Evolutionary conservation across 129 eudicot genomes (phyloP), one percentile per base, ranked within the genome.

Genomic region (Flaveria trinervia): DNA sequence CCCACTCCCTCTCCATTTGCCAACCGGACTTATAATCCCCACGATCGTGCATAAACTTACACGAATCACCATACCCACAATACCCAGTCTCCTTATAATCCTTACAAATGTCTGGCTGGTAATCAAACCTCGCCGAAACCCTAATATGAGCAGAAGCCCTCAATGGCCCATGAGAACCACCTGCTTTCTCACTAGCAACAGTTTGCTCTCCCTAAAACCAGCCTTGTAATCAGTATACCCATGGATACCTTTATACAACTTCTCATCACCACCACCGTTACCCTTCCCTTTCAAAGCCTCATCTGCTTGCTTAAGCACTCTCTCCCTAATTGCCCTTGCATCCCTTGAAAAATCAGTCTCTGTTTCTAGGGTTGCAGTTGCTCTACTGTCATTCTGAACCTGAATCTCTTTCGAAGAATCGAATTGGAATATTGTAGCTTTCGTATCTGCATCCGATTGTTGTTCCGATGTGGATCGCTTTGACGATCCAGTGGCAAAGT

Each of bases 1-100:
- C 99, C 99, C 99, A 94, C 49, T 94, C 99, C 52, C 77, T 87
- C 70, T 94, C 99, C 82, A 94, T 62, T 85, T 91, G 98, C 98
- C 98, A 94, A 13, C 98, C 97, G 0, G 98, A 87, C 81, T 94
- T 94, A 59, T 94, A 94, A 88, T 94, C 99, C 59, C 99, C 99
- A 16, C 99, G 86, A 80, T 94, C 99, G 73, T 94, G 99, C 99
- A 94, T 91, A 78, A 94, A 94, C 84, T 94, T 91, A 70, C 99
- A 94, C 0, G 99, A 84, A 86, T 94, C 99, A 13, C 97, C 99
- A 69, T 94, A 94, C 36, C 99, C 99, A 83, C 99, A 94, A 74
- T 94, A 93, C 71, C 86, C 97, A 0, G 96, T 92, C 77, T 92
- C 97, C 70, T 92, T 94, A 73, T 94, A 94, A 80, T 94, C 99